These are phyloP conservation scores for Schizophyllum amplum DNA, from an alignment of 1,284 basidiomycete genomes.

Conservation along the genomic window DNA sequence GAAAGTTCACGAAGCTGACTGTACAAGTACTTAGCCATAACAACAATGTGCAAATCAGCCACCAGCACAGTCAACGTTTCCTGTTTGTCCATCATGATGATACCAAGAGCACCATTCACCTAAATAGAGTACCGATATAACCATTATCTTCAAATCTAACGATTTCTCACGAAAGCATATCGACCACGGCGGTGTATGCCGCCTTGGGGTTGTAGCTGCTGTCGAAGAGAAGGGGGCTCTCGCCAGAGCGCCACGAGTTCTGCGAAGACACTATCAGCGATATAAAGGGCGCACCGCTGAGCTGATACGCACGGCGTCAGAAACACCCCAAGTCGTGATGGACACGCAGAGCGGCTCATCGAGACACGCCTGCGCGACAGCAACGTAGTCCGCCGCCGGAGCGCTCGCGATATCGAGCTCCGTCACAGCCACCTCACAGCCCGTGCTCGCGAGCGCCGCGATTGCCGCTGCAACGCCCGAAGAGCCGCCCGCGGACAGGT, in stretches of 20 bases:
- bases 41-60: too few species aligned
- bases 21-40: too few species aligned
- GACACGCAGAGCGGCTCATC: conserved; percentile 34
- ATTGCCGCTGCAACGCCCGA: conserved; percentile 29
- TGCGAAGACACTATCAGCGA: background rate
- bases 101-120: too few species aligned
- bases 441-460: conserved; percentile 30
- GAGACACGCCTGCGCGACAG: conserved; percentile 39
- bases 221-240: background rate
- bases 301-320: conserved; percentile 27
- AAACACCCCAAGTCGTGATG: conserved; percentile 42
- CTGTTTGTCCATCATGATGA: too few species aligned
- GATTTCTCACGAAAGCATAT: background rate
- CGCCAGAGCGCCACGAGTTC: background rate
- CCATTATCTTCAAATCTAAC: background rate
- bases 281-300: background rate
- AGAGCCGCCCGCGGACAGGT: conserved; percentile 29
- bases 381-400: conserved; percentile 32
- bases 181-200: background rate
- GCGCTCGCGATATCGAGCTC: conserved; percentile 37
- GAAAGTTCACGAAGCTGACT: too few species aligned
- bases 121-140: too few species aligned
- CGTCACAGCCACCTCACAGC: conserved; percentile 42
- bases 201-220: conserved; percentile 2
- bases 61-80: too few species aligned